phyloP scores from a whole-genome alignment of 805 yeast species.

The Candida methanosorbosa region DNA sequence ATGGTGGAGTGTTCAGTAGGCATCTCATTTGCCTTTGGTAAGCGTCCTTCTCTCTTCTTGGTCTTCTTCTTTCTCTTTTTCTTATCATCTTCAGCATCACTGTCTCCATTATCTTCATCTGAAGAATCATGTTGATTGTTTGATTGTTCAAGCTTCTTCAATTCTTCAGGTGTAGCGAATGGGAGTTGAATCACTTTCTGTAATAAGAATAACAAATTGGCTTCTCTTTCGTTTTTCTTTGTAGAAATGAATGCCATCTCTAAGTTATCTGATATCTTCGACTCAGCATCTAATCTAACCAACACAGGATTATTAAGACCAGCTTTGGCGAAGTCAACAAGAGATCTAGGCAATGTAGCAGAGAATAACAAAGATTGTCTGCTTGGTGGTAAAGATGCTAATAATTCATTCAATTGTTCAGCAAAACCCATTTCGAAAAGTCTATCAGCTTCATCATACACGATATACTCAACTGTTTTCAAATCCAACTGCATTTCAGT shows the following conservation, averaged over 20 bases:
- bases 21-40: conserved; percentile 74
- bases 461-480: conserved; percentile 77
- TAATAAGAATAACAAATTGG: conserved; percentile 65
- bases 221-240: conserved; percentile 83
- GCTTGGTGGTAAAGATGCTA: conserved; percentile 71
- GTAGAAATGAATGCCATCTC: conserved; percentile 83
- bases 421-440: conserved; percentile 94
- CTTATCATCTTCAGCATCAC: conserved; percentile 24
- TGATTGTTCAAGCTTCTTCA: conserved; percentile 39
- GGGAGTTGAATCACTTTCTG: conserved; percentile 85
- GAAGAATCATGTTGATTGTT: conserved; percentile 42
- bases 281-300: conserved; percentile 87
- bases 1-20: conserved; percentile 86
- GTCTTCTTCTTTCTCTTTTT: conserved; percentile 25
- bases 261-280: conserved; percentile 81
- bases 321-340: conserved; percentile 96
- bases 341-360: conserved; percentile 87
- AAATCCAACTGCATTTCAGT: conserved; percentile 91
- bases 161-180: conserved; percentile 61
- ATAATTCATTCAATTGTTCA: conserved; percentile 82
- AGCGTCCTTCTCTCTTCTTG: conserved; percentile 40
- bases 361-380: conserved; percentile 89
- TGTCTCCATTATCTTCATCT: conserved; percentile 40
- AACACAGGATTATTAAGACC: conserved; percentile 89
- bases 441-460: conserved; percentile 96